A percentile compares a stretch with the other conserved stretches of the same genome.
phyloP scores from a whole-genome alignment of 306 rosid species.

The Lagenaria siceraria region DNA sequence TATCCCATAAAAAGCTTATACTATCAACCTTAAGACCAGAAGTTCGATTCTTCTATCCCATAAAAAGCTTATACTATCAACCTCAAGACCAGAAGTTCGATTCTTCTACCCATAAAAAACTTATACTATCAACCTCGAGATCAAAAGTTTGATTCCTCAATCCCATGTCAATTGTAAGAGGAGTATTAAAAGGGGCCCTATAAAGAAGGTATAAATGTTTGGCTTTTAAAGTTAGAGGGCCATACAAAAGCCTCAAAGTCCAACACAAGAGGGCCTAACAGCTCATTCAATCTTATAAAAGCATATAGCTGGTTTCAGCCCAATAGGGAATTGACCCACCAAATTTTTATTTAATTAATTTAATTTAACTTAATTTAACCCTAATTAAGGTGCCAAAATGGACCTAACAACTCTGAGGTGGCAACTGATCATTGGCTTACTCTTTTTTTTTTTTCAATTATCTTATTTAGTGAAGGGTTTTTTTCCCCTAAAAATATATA shows the following conservation, averaged over 20 bases:
- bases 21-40: too few relatives aligned
- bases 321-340: neutral
- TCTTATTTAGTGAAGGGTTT: neutral
- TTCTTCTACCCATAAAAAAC: too few relatives aligned
- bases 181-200: neutral
- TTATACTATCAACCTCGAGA: too few relatives aligned
- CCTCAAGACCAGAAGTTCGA: too few relatives aligned
- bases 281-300: neutral
- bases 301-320: conserved; percentile 6
- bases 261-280: neutral
- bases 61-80: too few relatives aligned
- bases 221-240: neutral
- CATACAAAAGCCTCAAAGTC: neutral
- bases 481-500: neutral
- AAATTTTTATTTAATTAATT: neutral
- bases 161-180: too few relatives aligned
- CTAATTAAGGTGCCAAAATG: neutral
- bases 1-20: too few relatives aligned
- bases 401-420: neutral
- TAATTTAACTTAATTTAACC: neutral
- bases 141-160: too few relatives aligned
- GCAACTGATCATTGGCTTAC: neutral
- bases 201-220: neutral
- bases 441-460: neutral
- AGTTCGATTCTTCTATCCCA: too few relatives aligned